These are phyloP conservation scores for Penicillium griseofulvum DNA, from an alignment of 2,329 filamentous ascomycete species.

Conservation along the genomic window DNA sequence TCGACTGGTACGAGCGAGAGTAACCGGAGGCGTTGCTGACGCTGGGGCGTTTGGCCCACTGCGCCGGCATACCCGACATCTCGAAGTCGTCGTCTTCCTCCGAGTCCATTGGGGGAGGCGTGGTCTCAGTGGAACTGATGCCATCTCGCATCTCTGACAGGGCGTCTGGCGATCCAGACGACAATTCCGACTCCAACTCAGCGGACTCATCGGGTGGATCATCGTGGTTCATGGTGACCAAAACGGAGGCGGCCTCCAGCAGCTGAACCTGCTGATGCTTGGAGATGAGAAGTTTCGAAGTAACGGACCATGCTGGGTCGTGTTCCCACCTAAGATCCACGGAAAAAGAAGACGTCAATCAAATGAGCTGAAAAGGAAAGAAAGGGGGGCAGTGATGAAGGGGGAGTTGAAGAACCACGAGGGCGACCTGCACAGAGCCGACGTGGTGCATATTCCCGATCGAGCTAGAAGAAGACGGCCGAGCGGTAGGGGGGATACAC, in stretches of 20 bases:
- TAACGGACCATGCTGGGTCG: conserved; percentile 95
- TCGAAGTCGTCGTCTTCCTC: conserved; percentile 44
- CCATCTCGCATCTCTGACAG: conserved; percentile 73
- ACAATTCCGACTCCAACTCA: conserved; percentile 72
- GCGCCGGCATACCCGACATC: conserved; percentile 52
- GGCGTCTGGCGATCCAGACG: conserved; percentile 76
- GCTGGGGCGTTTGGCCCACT: conserved; percentile 57
- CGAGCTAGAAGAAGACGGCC: conserved; percentile 38
- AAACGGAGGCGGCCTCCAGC: conserved; percentile 91
- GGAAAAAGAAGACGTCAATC: conserved; percentile 44
- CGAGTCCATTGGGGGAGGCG: conserved; percentile 77
- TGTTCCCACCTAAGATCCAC: conserved; percentile 83
- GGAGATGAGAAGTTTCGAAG: conserved; percentile 95
- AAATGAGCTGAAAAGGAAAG: conserved; percentile 25
- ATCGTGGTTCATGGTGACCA: conserved; percentile 81
- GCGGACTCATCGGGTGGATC: conserved; percentile 63
- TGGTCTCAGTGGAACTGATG: conserved; percentile 85
- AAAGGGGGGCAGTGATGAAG: conserved; percentile 27
- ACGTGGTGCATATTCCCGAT: conserved; percentile 43
- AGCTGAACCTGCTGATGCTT: conserved; percentile 99
- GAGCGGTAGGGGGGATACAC: conserved; percentile 65
- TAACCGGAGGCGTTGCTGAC: conserved; percentile 48
- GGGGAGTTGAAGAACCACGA: conserved; percentile 36
- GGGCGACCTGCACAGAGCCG: conserved; percentile 40
- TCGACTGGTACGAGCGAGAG: conserved; percentile 80